A percentile compares a stretch with the other conserved stretches of the same genome.
Conservation (phyloP, 306 rosid species). For the Sindora glabra region DNA sequence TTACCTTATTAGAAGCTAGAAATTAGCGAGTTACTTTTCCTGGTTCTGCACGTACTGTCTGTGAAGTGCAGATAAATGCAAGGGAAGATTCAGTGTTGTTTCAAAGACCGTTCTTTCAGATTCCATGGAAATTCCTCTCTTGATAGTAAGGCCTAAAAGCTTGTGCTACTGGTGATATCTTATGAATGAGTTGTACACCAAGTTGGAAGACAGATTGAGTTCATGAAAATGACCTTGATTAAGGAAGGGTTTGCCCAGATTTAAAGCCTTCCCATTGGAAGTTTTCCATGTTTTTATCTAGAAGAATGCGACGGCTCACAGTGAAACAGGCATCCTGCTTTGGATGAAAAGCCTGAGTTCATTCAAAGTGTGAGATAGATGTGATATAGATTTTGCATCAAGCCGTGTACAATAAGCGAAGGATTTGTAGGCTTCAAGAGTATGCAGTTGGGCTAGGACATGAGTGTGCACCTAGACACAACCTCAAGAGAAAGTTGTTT, state of each 20-base stretch:
- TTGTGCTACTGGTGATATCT: background rate
- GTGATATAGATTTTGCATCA: no score
- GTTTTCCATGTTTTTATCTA: background rate
- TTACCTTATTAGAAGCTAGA: background rate
- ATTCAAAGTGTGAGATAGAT: no score
- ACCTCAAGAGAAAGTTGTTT: no score
- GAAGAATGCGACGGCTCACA: no score
- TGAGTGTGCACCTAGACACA: no score
- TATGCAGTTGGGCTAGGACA: no score
- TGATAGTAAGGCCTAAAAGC: background rate
- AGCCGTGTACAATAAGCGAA: no score
- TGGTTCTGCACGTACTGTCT: no score
- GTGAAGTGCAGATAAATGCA: background rate
- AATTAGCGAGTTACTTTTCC: background rate
- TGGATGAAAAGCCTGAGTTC: no score
- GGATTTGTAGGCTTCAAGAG: no score
- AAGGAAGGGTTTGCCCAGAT: background rate
- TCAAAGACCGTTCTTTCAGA: background rate
- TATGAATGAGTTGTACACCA: background rate
- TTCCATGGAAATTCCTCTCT: background rate
- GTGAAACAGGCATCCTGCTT: no score
- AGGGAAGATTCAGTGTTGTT: background rate
- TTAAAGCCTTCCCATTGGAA: background rate
- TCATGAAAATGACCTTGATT: constrained; percentile 6
- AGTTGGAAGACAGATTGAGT: background rate